These are phyloP conservation scores for Termitomyces sp. DNA, from an alignment of 768 basidiomycete species.

Conservation along the genomic window DNA sequence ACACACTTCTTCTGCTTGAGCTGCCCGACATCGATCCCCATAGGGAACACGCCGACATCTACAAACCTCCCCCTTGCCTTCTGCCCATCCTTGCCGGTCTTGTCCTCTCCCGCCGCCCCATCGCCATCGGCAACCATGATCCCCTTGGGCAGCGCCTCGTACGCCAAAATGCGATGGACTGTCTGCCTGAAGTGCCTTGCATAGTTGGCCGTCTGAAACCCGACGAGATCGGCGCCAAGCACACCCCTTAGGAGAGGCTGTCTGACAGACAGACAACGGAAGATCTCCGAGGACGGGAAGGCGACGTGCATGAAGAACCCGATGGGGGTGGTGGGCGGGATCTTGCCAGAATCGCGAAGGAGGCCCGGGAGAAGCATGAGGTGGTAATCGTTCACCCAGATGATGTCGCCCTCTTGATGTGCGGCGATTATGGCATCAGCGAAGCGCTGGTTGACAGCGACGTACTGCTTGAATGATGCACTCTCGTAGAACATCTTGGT, in stretches of 20 bases:
- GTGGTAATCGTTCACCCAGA: constrained; percentile 95
- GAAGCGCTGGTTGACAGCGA: constrained; percentile 86
- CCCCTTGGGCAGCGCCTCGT: constrained; percentile 80
- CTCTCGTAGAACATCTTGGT: constrained; percentile 79
- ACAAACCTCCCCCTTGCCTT: constrained; percentile 57
- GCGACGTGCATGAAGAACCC: constrained; percentile 98
- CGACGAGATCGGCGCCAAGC: constrained; percentile 90
- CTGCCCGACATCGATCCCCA: constrained; percentile 79
- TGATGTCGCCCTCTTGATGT: constrained; percentile 87
- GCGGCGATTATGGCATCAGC: constrained; percentile 76
- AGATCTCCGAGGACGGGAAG: constrained; percentile 94
- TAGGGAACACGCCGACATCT: constrained; percentile 85
- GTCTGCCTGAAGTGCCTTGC: constrained; percentile 86
- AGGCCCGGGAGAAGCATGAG: constrained; percentile 89
- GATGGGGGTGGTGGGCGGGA: constrained; percentile 55
- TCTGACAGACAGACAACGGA: constrained; percentile 81
- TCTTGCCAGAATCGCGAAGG: constrained; percentile 62
- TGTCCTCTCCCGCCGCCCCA: constrained; percentile 16
- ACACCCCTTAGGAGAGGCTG: constrained; percentile 78
- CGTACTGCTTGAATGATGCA: constrained; percentile 79
- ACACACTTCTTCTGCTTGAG: constrained; percentile 60
- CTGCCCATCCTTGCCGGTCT: constrained; percentile 10
- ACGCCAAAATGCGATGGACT: constrained; percentile 70
- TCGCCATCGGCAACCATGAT: constrained; percentile 52
- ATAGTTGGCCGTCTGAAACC: constrained; percentile 85